Evolutionary conservation across 257 asterid genomes (phyloP).

Genomic region (Solanum lignicaule): DNA sequence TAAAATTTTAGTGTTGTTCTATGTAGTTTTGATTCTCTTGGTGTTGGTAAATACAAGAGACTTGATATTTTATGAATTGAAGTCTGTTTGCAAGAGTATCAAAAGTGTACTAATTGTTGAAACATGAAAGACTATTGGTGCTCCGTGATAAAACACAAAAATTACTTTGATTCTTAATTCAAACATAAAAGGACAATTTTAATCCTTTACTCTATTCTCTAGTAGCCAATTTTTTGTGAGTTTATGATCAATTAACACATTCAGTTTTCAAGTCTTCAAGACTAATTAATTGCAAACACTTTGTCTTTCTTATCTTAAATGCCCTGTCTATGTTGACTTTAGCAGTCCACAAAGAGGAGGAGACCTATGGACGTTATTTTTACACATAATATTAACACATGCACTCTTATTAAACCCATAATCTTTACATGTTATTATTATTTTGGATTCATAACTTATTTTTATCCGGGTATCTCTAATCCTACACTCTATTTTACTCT

Average conservation of each 20-base stretch:
- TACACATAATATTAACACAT: neutral
- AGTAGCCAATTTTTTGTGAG: neutral
- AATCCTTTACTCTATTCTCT: no score
- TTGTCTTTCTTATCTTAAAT: neutral
- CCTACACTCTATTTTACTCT: no score
- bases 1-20: neutral
- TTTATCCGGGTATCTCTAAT: neutral
- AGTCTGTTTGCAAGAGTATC: neutral
- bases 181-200: no score
- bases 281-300: neutral
- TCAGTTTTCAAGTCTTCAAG: neutral
- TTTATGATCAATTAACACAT: neutral
- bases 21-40: neutral
- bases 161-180: no score
- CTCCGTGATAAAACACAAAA: no score
- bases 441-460: neutral
- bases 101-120: no score
- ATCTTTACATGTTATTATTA: neutral
- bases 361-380: neutral
- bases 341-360: neutral
- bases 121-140: no score
- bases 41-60: neutral
- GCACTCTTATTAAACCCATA: neutral
- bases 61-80: neutral
- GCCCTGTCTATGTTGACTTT: neutral